Evolutionary conservation across 2,329 filamentous ascomycete genomes (phyloP), one percentile per base, ranked within the genome.

Genomic region (Didymella glomerata): DNA sequence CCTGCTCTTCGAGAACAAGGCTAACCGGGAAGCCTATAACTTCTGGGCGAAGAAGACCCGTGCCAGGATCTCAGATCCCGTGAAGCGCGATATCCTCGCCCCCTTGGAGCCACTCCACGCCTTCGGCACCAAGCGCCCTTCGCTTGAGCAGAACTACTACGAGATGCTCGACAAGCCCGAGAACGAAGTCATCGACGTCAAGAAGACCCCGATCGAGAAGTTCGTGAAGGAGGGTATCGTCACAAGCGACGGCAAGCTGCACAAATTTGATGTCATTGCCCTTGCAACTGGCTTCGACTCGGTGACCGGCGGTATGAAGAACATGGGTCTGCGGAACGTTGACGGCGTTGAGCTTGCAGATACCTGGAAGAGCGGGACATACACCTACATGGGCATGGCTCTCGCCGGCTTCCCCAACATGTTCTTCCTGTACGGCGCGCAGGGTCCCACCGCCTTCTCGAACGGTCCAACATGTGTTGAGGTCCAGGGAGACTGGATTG

Each of bases 71-170:
- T 71, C 74, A 27, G 77, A 82, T 61, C 74, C 78, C 0, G 68
- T 70, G 56, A 82, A 82, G 75, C 74, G 78, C 30, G 79, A 81
- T 42, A 76, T 82, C 13, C 70, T 83, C n/a, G 80, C 80, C 8
- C 81, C 81, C 0, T 66, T 78, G 16, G 70, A 79, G 63, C 76
- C 77, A 18, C 79, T 78, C 0, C 80, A 83, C 59, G 73, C 79
- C 0, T 82, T 79, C 52, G 81, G 81, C 10, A 79, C 78, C 16
- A 83, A 82, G 70, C 70, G 81, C n/a, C 79, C 79, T 8, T 77
- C 74, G 36, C 72, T 83, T 2, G 80, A 83, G 64, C 80, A 82
- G 54, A 76, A 80, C 64, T 82, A 75, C 60, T 83, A 82, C 49
- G 80, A 83, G 63, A 71, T 79, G 62, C 68, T 82, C 13, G 77